Evolutionary conservation across 2,329 filamentous ascomycete species (phyloP).

Genomic region (Fusarium vanettenii): DNA sequence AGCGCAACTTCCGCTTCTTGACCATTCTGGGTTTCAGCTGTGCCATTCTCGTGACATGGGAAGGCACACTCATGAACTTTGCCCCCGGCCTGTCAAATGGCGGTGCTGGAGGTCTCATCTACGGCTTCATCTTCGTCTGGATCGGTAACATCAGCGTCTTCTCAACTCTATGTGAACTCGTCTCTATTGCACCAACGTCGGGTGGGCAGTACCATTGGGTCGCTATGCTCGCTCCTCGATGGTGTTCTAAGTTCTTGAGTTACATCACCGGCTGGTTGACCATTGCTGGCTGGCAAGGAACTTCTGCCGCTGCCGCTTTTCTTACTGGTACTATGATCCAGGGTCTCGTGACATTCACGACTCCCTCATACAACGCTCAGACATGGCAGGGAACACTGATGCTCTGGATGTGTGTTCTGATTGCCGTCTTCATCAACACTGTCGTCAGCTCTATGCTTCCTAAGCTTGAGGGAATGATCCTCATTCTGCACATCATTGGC

Average conservation of each 20-base stretch:
- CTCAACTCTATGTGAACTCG: slow-evolving; percentile 38
- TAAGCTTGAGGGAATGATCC: slow-evolving; percentile 54
- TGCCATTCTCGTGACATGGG: slow-evolving; percentile 43
- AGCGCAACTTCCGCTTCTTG: slow-evolving; percentile 42
- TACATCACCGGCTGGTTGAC: slow-evolving; percentile 44
- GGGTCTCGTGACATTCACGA: slow-evolving; percentile 35
- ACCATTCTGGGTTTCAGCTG: slow-evolving; percentile 44
- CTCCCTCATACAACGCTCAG: slow-evolving; percentile 26
- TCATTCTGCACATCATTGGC: slow-evolving; percentile 57
- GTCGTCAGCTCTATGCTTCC: slow-evolving; percentile 44
- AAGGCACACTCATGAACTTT: slow-evolving; percentile 43
- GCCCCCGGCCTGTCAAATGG: slow-evolving; percentile 40
- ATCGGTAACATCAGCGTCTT: slow-evolving; percentile 51
- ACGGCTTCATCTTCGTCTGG: slow-evolving; percentile 65
- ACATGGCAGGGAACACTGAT: slow-evolving; percentile 46
- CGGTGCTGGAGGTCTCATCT: slow-evolving; percentile 55
- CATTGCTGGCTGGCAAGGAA: slow-evolving; percentile 43
- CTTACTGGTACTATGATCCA: slow-evolving; percentile 44
- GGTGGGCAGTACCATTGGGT: slow-evolving; percentile 42
- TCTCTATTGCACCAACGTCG: slow-evolving; percentile 38
- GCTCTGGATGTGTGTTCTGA: slow-evolving; percentile 53
- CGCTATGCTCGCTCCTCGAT: slow-evolving; percentile 37
- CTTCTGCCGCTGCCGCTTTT: slow-evolving; percentile 35
- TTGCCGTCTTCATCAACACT: slow-evolving; percentile 56
- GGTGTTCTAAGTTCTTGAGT: slow-evolving; percentile 46